These are phyloP conservation scores for Pilaira anomala DNA, from an alignment of 192 early-diverging fungal genomes.

Conservation along the genomic window DNA sequence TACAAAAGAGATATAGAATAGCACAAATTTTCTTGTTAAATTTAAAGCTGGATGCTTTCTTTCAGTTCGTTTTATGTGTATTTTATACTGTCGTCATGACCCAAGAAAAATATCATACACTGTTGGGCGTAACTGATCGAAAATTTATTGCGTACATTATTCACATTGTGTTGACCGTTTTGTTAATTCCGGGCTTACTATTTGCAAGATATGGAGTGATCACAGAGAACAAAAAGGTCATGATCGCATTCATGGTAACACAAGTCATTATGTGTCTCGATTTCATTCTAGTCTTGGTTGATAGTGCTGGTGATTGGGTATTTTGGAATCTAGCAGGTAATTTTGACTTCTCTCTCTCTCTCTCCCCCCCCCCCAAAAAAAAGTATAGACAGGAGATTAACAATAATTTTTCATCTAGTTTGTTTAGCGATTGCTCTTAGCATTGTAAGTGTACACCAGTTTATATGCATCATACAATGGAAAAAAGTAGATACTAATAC, in stretches of 20 bases:
- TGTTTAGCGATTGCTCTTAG: conserved; percentile 16
- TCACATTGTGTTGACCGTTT: conserved; percentile 17
- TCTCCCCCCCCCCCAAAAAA: too few species aligned
- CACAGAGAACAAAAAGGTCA: conserved; percentile 12
- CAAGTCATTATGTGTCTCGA: conserved; percentile 10
- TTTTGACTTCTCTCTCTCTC: too few species aligned
- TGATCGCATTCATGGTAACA: conserved; percentile 10
- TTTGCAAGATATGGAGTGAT: conserved; percentile 19
- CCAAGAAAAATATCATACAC: conserved; percentile 13
- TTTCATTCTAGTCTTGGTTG: conserved; percentile 13
- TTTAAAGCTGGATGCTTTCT: conserved; percentile 26
- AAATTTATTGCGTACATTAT: conserved; percentile 16
- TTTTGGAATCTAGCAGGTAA: conserved; percentile 28
- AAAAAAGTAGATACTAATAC: background rate
- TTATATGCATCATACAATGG: too few species aligned
- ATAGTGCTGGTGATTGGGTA: conserved; percentile 16
- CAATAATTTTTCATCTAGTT: background rate
- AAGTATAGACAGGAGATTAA: background rate
- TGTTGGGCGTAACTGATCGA: background rate
- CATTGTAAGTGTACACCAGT: conserved; percentile 17
- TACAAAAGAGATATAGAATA: conserved; percentile 28
- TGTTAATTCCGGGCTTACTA: conserved; percentile 17
- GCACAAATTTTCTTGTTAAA: conserved; percentile 19
- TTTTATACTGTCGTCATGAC: conserved; percentile 23
- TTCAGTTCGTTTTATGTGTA: conserved; percentile 16